Conservation (phyloP, 2,329 filamentous ascomycete genomes). For the Xylaria sp. region DNA sequence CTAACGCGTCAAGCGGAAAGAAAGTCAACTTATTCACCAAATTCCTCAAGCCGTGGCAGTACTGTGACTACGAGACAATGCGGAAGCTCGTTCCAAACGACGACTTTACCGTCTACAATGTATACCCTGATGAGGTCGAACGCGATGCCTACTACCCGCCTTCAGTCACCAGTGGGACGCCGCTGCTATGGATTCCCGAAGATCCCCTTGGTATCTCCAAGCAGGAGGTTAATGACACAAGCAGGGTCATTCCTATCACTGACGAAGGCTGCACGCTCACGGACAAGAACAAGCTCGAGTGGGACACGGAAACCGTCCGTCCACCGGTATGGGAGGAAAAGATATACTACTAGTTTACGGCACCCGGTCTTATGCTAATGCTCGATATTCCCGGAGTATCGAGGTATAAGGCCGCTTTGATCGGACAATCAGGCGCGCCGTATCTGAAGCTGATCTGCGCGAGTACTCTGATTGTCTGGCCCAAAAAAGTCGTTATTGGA, state of each 20-base stretch:
- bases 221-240: slow-evolving; percentile 80
- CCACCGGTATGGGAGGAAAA: slow-evolving; percentile 52
- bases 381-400: background rate
- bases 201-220: slow-evolving; percentile 79
- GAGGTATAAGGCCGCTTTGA: background rate
- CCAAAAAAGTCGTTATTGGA: slow-evolving; percentile 3
- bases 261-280: slow-evolving; percentile 79
- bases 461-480: background rate
- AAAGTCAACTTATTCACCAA: slow-evolving; percentile 69
- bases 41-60: slow-evolving; percentile 82
- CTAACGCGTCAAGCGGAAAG: slow-evolving; percentile 51
- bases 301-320: slow-evolving; percentile 50
- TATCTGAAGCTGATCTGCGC: background rate
- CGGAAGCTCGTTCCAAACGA: slow-evolving; percentile 74
- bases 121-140: slow-evolving; percentile 71
- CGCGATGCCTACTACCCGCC: slow-evolving; percentile 80
- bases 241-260: slow-evolving; percentile 78
- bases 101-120: slow-evolving; percentile 58
- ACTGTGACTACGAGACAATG: slow-evolving; percentile 77
- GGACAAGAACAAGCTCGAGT: slow-evolving; percentile 68
- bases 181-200: slow-evolving; percentile 85
- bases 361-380: background rate
- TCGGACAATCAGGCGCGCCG: background rate
- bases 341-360: slow-evolving; percentile 47
- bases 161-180: slow-evolving; percentile 69